Percentiles rank a stretch among this genome's conserved stretches.
Conservation (phyloP, 768 basidiomycete genomes). For the Lactarius tabidus region DNA sequence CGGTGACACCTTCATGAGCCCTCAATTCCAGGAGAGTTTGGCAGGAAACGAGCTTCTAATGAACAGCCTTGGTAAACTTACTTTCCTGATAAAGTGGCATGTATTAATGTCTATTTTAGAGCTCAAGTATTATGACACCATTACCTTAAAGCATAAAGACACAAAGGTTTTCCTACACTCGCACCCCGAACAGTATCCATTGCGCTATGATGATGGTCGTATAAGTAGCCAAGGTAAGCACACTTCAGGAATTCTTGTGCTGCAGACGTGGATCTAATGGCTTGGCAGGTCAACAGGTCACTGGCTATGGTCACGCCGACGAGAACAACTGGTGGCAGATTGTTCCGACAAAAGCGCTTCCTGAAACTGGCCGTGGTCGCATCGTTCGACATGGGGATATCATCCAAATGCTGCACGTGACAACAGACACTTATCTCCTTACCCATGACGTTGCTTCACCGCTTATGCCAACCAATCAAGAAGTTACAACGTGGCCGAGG, state of each 20-base stretch:
- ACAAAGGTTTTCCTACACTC: constrained; percentile 94
- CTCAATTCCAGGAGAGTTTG: constrained; percentile 95
- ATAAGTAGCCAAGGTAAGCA: constrained; percentile 81
- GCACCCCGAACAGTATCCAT: constrained; percentile 84
- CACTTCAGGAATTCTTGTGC: background rate
- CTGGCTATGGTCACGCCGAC: constrained; percentile 92
- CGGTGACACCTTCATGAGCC: constrained; percentile 96
- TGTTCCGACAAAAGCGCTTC: constrained; percentile 90
- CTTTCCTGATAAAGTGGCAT: constrained; percentile 9
- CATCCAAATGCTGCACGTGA: constrained; percentile 84
- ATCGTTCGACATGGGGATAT: constrained; percentile 87
- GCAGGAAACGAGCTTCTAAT: constrained; percentile 87
- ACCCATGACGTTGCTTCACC: constrained; percentile 98
- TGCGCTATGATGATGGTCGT: constrained; percentile 93
- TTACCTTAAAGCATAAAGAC: constrained; percentile 87
- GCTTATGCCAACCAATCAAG: constrained; percentile 96
- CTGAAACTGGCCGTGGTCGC: constrained; percentile 89
- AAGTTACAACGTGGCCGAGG: constrained; percentile 90
- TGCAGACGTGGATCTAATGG: constrained; percentile 10
- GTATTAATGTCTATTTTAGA: constrained; percentile 45
- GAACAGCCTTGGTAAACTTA: constrained; percentile 76
- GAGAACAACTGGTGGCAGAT: constrained; percentile 95
- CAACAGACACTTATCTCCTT: constrained; percentile 76
- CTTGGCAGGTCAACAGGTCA: constrained; percentile 82
- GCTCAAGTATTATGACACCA: constrained; percentile 85